A percentile compares a stretch with the other conserved stretches of the same genome.
These are phyloP conservation scores for Penicillium frequentans DNA, from an alignment of 2,329 filamentous ascomycete species.

Conservation along the genomic window DNA sequence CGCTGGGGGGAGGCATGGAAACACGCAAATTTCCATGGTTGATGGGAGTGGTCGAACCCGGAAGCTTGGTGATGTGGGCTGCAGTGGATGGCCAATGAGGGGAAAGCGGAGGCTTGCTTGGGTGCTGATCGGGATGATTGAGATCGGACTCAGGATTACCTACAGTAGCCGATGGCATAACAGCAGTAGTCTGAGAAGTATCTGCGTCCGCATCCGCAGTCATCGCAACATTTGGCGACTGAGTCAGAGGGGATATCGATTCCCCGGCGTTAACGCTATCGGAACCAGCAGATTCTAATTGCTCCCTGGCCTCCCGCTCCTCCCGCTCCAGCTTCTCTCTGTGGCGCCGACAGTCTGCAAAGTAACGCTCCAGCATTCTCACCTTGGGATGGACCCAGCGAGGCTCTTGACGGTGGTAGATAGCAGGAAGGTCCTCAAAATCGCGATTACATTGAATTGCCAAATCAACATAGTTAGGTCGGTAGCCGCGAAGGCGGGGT, in stretches of 20 bases:
- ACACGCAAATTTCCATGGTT: slow-evolving; percentile 26
- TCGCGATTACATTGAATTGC: slow-evolving; percentile 47
- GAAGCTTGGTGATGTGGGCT: slow-evolving; percentile 38
- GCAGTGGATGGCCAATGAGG: slow-evolving; percentile 40
- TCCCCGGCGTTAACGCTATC: slow-evolving; percentile 15
- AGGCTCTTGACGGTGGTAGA: slow-evolving; percentile 22
- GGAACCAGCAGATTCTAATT: slow-evolving; percentile 15
- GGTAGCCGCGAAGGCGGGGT: slow-evolving; percentile 26
- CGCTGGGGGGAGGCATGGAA: slow-evolving; percentile 28
- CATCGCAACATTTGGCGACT: slow-evolving; percentile 12
- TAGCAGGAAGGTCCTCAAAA: slow-evolving; percentile 29
- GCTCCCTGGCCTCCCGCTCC: slow-evolving; percentile 21
- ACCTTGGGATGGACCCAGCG: slow-evolving; percentile 43
- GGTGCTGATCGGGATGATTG: slow-evolving; percentile 7
- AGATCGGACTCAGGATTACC: slow-evolving; percentile 41
- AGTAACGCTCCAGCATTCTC: slow-evolving; percentile 44
- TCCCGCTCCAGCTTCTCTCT: slow-evolving; percentile 13
- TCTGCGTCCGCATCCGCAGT: slow-evolving; percentile 1
- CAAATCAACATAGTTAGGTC: slow-evolving; percentile 39
- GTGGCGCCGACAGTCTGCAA: slow-evolving; percentile 34
- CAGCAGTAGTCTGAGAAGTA: not conserved
- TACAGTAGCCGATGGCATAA: slow-evolving; percentile 30
- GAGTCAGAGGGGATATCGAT: slow-evolving; percentile 13
- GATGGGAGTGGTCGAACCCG: slow-evolving; percentile 14
- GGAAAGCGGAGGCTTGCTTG: slow-evolving; percentile 21